A percentile compares a stretch with the other conserved stretches of the same genome.
Evolutionary conservation across 2,329 filamentous ascomycete genomes (phyloP).

Genomic region (Chaetomium sp.): DNA sequence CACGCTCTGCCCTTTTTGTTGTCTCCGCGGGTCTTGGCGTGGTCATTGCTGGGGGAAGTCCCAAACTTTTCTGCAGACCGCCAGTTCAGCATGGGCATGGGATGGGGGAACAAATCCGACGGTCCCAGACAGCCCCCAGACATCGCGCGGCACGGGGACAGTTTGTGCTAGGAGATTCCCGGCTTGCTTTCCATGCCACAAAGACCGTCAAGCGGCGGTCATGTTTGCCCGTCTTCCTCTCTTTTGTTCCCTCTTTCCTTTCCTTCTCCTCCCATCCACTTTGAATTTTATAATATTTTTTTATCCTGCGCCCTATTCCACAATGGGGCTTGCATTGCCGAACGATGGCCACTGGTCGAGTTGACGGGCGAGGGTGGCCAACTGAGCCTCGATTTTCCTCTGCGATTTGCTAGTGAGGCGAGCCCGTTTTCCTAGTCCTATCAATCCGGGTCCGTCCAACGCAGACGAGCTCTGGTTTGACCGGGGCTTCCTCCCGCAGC

Average conservation of each 20-base stretch:
- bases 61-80: slow-evolving; percentile 5
- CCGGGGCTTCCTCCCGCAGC: too few species aligned
- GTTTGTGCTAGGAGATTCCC: background rate
- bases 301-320: too few species aligned
- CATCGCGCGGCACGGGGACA: background rate
- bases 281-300: background rate
- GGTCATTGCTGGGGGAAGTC: background rate
- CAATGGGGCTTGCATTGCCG: too few species aligned
- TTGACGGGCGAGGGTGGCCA: too few species aligned
- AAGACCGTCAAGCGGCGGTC: slow-evolving; percentile 6
- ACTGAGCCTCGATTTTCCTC: too few species aligned
- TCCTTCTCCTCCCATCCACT: background rate
- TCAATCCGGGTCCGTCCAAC: too few species aligned
- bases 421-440: too few species aligned
- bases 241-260: background rate
- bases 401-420: too few species aligned
- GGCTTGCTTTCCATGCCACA: background rate
- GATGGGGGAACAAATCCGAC: background rate
- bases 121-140: background rate
- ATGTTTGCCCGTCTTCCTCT: background rate
- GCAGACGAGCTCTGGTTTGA: too few species aligned
- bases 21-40: slow-evolving; percentile 1
- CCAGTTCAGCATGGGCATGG: background rate
- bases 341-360: too few species aligned
- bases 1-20: slow-evolving; percentile 2